Evolutionary conservation across 2,329 filamentous ascomycete genomes (phyloP).

Genomic region (Pseudogymnoascus sp.): DNA sequence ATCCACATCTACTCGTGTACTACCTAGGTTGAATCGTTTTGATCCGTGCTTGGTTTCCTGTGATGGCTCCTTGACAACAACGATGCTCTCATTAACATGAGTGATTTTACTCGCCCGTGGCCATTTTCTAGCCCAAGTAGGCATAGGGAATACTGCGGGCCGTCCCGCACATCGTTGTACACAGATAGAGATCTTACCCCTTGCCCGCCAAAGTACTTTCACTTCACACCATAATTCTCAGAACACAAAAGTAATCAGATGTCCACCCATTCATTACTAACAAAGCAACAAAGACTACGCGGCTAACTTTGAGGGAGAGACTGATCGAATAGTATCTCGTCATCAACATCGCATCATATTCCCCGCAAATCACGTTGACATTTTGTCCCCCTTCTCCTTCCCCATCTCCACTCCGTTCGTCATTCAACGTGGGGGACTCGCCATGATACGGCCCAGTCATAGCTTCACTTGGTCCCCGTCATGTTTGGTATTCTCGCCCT

Average conservation of each 20-base stretch:
- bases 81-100: not conserved
- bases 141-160: not conserved
- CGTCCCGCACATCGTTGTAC: not conserved
- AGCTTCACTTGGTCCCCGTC: not conserved
- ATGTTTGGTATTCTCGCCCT: not conserved
- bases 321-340: not conserved
- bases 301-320: constrained; percentile 4
- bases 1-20: not conserved
- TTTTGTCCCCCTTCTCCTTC: not conserved
- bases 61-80: not conserved
- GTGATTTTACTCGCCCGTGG: not conserved
- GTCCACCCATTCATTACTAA: constrained; percentile 8
- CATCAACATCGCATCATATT: constrained; percentile 3
- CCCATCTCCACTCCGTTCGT: not conserved
- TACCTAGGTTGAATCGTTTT: not conserved
- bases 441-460: not conserved
- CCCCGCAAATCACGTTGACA: not conserved
- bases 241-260: not conserved
- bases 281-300: constrained; percentile 8
- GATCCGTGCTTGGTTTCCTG: not conserved
- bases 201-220: not conserved
- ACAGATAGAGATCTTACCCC: not conserved
- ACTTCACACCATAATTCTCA: not conserved
- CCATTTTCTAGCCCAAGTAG: not conserved
- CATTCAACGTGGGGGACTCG: not conserved